Percentiles rank a stretch among this genome's conserved stretches.
Conservation (phyloP, 345 rosid species). For the Camelina hispida region DNA sequence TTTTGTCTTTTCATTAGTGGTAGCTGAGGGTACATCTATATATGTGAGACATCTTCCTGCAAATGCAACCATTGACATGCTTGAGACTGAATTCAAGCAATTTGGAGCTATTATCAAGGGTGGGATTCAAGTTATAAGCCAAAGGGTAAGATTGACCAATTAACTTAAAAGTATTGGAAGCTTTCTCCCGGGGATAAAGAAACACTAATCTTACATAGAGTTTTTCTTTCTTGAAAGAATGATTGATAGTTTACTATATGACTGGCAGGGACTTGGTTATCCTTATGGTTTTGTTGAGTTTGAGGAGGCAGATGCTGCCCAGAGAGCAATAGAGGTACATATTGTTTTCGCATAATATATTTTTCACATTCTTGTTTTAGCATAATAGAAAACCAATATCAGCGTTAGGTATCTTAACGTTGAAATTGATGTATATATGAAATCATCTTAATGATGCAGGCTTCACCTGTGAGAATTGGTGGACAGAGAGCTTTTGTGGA, state of each 20-base stretch:
- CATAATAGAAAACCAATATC: not conserved
- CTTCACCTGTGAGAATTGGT: constrained; percentile 74
- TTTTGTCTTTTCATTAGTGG: constrained; percentile 4
- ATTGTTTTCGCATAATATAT: not conserved
- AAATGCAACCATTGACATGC: constrained; percentile 58
- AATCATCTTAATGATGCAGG: constrained; percentile 50
- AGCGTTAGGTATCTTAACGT: not conserved
- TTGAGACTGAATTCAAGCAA: constrained; percentile 78
- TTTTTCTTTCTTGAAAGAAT: not conserved
- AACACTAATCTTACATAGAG: not conserved
- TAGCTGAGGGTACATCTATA: constrained; percentile 78
- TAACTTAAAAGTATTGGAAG: not conserved
- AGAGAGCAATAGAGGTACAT: constrained; percentile 84
- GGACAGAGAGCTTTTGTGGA: constrained; percentile 76
- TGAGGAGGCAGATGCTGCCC: constrained; percentile 71
- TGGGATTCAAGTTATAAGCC: constrained; percentile 49
- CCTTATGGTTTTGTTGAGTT: constrained; percentile 94
- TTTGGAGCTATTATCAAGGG: constrained; percentile 75
- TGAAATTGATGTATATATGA: not conserved
- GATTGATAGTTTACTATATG: constrained; percentile 6
- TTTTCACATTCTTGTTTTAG: not conserved
- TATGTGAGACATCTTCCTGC: constrained; percentile 80
- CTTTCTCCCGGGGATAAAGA: not conserved
- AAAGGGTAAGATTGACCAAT: constrained; percentile 26
- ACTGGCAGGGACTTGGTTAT: constrained; percentile 57